phyloP scores from a whole-genome alignment of 768 basidiomycete genomes.

The Nidula microcarpa region DNA sequence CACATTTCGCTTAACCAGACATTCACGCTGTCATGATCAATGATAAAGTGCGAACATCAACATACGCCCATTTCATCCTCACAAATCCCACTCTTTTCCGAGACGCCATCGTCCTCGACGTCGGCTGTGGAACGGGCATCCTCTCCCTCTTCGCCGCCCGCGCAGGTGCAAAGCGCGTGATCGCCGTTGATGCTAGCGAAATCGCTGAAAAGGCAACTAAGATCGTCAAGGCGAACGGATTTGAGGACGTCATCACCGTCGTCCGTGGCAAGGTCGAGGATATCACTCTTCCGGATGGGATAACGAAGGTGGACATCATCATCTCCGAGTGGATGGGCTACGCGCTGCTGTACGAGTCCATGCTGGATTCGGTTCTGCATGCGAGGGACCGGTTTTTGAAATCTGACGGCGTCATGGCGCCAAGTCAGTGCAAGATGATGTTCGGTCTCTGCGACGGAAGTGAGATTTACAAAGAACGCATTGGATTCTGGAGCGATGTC shows the following conservation, averaged over 20 bases:
- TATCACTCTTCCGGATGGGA: conserved; percentile 67
- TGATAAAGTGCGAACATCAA: conserved; percentile 89
- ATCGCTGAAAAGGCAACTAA: conserved; percentile 74
- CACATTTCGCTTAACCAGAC: conserved; percentile 41
- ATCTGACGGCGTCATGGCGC: conserved; percentile 81
- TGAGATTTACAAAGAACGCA: conserved; percentile 74
- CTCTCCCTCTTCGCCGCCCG: conserved; percentile 87
- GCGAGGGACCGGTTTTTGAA: conserved; percentile 86
- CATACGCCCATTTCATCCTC: conserved; percentile 90
- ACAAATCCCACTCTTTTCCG: conserved; percentile 78
- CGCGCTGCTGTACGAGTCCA: conserved; percentile 88
- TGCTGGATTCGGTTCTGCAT: conserved; percentile 92
- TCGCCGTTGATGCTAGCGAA: conserved; percentile 88
- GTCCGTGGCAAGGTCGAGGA: conserved; percentile 91
- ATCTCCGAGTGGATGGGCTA: conserved; percentile 99
- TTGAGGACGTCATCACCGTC: conserved; percentile 77
- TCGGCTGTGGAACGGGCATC: conserved; percentile 95
- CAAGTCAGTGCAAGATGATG: conserved; percentile 85
- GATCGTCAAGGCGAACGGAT: conserved; percentile 74
- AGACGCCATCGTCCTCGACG: conserved; percentile 87
- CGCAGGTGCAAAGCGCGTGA: conserved; percentile 86
- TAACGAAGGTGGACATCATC: conserved; percentile 86
- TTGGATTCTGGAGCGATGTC: conserved; percentile 87
- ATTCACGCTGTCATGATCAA: conserved; percentile 97
- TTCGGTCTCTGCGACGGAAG: conserved; percentile 77